Evolutionary conservation across 2,329 filamentous ascomycete species (phyloP).

Genomic region (Onygenales sp.): DNA sequence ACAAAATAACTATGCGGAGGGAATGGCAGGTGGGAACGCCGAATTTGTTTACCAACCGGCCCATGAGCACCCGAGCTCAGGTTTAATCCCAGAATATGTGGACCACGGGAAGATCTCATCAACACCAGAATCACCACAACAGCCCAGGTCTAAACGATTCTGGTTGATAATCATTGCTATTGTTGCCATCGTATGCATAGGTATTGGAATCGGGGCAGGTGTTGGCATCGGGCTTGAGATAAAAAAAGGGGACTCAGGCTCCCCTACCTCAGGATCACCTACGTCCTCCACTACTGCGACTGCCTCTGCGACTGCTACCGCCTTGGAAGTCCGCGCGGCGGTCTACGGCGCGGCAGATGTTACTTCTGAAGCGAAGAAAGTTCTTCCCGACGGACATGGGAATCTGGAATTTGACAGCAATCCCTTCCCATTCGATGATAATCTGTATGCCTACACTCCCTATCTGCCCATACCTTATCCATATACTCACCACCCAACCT

Average conservation of each 20-base stretch:
- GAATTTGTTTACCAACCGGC: not conserved
- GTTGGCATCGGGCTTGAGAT: not conserved
- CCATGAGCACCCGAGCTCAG: too few species aligned
- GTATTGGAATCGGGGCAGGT: not conserved
- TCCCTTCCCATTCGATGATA: not conserved
- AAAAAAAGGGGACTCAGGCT: not conserved
- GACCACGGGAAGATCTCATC: too few species aligned
- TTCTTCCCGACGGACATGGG: not conserved
- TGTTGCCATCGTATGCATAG: not conserved
- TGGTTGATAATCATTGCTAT: not conserved
- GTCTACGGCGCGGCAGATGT: not conserved
- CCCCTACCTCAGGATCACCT: not conserved
- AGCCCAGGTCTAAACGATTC: not conserved
- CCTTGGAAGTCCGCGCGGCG: not conserved
- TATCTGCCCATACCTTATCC: not conserved
- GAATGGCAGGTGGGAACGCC: not conserved
- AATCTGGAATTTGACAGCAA: not conserved
- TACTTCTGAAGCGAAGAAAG: not conserved
- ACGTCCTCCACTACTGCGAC: not conserved
- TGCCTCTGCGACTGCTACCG: not conserved
- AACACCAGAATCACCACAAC: not conserved
- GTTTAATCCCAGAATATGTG: too few species aligned
- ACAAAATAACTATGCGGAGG: not conserved
- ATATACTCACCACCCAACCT: not conserved
- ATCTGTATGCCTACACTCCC: not conserved